Base-by-base conservation (phyloP, 257 asterid species). In the Avicennia marina region DNA sequence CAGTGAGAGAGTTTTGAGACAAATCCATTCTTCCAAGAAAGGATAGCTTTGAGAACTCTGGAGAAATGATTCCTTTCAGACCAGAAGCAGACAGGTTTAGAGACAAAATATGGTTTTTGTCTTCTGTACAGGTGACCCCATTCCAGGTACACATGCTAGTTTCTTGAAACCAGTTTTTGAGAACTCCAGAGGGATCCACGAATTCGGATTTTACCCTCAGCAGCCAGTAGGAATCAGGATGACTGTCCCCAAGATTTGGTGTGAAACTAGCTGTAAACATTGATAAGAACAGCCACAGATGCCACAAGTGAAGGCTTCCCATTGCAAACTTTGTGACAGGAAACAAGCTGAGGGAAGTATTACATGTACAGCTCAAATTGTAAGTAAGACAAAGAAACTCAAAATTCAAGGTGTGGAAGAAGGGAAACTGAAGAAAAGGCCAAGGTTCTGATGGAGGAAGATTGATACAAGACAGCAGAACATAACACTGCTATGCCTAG, bases 121-220 rank as follows among this genome's bases (percentile, higher is more conserved):
- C 85, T 43, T 63, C 66, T 62, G 95, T 67, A 56, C 98, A 90
- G 49, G 79, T 60, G 53, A 90, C 73, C 46, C 95, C 96, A 64
- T 73, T 58, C 98, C 98, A 90, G 31, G 76, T 46, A 60, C 98
- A 90, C 20, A 83, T 53, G 40, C 65, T 70, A 16, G 76, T 71
- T 55, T 60, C 77, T 68, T 68, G 69, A 58, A 75, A 55, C 98
- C 98, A 90, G 73, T 53, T 80, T 11, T 69, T 51, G 48, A 90
- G 86, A 74, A 64, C 78, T 38, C 80, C 79, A 10, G 62, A 50
- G 4, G 87, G 87, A 71, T 87, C 89, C 45, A 74, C 48, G 60
- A 90, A 62, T 56, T 79, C 69, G 7, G 94, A 79, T 63, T 85
- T 90, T 62, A 84, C 78, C 57, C 64, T 34, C 6, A 79, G 73